Conservation (phyloP, 1,139 yeast genomes). For the Tardiomyces depauwii region DNA sequence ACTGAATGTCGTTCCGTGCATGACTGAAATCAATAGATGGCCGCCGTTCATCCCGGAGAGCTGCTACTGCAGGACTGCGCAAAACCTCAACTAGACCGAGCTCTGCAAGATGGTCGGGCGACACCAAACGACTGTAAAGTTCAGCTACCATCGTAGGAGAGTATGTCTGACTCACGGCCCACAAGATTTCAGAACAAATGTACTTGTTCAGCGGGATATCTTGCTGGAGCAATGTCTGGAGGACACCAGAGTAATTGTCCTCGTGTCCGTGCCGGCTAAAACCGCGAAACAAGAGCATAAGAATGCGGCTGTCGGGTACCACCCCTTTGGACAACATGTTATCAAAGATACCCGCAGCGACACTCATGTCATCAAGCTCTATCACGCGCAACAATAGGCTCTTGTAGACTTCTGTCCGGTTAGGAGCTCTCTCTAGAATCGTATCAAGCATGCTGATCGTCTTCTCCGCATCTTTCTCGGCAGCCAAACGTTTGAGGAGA, state of each 20-base stretch:
- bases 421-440: neutral
- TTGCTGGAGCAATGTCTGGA: slow-evolving; percentile 8
- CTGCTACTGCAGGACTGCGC: neutral
- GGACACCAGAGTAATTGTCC: slow-evolving; percentile 14
- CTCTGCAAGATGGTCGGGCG: slow-evolving; percentile 2
- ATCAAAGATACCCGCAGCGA: slow-evolving; percentile 14
- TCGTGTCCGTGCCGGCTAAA: slow-evolving; percentile 15
- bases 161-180: slow-evolving; percentile 12
- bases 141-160: slow-evolving; percentile 11
- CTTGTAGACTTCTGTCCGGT: neutral
- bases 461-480: neutral
- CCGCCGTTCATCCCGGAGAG: neutral
- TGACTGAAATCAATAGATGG: neutral
- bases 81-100: neutral
- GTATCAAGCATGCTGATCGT: neutral
- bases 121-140: slow-evolving; percentile 9
- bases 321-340: slow-evolving; percentile 12
- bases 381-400: slow-evolving; percentile 12
- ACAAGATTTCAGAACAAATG: slow-evolving; percentile 13
- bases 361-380: slow-evolving; percentile 15
- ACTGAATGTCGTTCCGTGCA: slow-evolving; percentile 1
- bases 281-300: slow-evolving; percentile 14
- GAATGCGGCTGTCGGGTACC: slow-evolving; percentile 8
- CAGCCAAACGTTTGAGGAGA: neutral
- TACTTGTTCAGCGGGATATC: slow-evolving; percentile 6